A percentile compares a stretch with the other conserved stretches of the same genome.
Evolutionary conservation across 768 basidiomycete species (phyloP).

Genomic region (Auricularia heimuer): DNA sequence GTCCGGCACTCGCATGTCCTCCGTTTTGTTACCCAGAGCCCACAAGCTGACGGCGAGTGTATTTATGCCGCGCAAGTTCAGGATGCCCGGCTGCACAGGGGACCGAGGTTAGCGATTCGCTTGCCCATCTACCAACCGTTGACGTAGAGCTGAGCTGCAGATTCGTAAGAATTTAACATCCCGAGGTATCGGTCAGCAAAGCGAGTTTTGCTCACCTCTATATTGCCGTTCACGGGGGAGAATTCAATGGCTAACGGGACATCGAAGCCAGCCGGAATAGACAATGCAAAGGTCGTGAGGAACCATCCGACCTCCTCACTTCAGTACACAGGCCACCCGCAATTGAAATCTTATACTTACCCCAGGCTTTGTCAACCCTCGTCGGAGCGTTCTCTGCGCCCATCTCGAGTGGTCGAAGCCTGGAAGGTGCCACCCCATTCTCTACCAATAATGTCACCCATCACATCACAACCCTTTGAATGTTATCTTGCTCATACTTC

Average conservation of each 20-base stretch:
- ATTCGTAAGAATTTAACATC: background rate
- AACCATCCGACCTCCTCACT: conserved; percentile 17
- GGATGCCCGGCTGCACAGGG: conserved; percentile 16
- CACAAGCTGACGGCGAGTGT: conserved; percentile 17
- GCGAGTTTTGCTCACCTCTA: conserved; percentile 11
- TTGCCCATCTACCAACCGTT: conserved; percentile 26
- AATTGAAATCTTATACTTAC: background rate
- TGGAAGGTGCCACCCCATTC: conserved; percentile 18
- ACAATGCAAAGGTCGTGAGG: conserved; percentile 19
- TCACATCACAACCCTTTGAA: background rate
- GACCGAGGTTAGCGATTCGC: conserved; percentile 14
- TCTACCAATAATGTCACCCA: background rate
- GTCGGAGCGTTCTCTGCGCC: conserved; percentile 2
- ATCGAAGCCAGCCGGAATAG: conserved; percentile 16
- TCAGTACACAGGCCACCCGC: conserved; percentile 10
- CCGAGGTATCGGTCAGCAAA: background rate
- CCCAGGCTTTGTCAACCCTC: background rate
- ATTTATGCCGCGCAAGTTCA: conserved; percentile 18
- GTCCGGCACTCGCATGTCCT: background rate
- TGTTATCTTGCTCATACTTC: conserved; percentile 15
- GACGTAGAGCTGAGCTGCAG: conserved; percentile 12
- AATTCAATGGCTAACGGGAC: conserved; percentile 18
- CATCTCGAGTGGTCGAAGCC: conserved; percentile 16
- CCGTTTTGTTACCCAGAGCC: conserved; percentile 11
- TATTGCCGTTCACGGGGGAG: conserved; percentile 13